Base-by-base conservation (phyloP, 179 eudicot species). In the Vitellaria paradoxa region DNA sequence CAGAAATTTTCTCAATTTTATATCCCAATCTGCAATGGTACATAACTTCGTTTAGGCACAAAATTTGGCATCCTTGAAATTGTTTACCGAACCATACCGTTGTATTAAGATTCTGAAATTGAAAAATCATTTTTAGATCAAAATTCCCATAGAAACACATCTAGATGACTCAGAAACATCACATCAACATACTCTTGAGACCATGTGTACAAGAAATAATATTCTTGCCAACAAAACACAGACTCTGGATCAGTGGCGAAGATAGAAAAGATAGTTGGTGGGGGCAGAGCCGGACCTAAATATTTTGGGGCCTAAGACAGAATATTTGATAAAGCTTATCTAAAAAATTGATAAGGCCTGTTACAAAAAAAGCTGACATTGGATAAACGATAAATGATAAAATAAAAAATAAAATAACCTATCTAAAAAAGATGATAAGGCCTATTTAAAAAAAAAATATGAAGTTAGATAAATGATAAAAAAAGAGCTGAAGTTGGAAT, bases 1-100 rank as follows among this genome's bases (percentile, higher is more conserved):
- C 86, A 3, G 93, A 93, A 77, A 96, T 78, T 86, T 91, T 93
- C 85, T 93, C 96, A 72, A 96, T 75, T 76, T 74, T 83, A 81
- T 92, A 91, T 81, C 98, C 98, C 23, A 91, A 85, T 84, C 98
- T 93, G 91, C 81, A 83, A 42, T 23, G 81, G 42, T 5, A 82
- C 24, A 68, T 74, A 17, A 40, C 47, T 17, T n/a, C 23, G 8
- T 57, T 66, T 65, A 78, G n/a, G 62, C 37, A 55, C 40, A 37
- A 55, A 74, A 11, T 21, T 65, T 5, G 71, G 65, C 46, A 47
- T 76, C 67, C 71, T 75, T 76, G 26, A 62, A 59, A 12, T 45
- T 5, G 7, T 63, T 24, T n/a, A 62, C 18, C 17, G 26, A 70
- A 55, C 62, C 40, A 61, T 49, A 40, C 13, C 23, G 11, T 62